Conservation (phyloP, 768 basidiomycete genomes). For the Lactarius quietus region DNA sequence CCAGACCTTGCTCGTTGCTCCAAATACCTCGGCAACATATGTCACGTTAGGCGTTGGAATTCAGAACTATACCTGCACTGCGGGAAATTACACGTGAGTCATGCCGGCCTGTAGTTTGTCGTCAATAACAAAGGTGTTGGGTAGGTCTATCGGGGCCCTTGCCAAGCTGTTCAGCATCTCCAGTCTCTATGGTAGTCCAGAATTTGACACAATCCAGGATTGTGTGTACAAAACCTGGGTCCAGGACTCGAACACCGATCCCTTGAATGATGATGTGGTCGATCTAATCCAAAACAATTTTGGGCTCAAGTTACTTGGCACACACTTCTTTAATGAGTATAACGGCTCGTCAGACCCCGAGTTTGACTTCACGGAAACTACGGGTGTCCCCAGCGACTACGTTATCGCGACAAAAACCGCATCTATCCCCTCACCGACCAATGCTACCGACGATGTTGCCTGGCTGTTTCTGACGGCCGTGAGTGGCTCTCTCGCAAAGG, state of each 20-base stretch:
- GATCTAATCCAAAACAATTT: background rate
- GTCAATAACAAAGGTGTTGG: background rate
- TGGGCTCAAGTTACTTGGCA: slow-evolving; percentile 3
- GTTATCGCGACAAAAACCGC: slow-evolving; percentile 11
- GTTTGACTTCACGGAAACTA: slow-evolving; percentile 17
- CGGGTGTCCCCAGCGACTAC: slow-evolving; percentile 13
- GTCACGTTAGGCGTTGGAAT: background rate
- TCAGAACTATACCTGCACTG: slow-evolving; percentile 17
- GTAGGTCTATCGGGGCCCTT: slow-evolving; percentile 19
- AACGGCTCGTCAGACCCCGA: background rate
- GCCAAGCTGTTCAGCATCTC: slow-evolving; percentile 22
- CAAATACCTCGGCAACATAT: background rate
- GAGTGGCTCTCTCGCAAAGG: slow-evolving; percentile 4
- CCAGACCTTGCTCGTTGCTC: background rate
- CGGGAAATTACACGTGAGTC: slow-evolving; percentile 16
- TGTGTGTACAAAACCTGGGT: slow-evolving; percentile 8
- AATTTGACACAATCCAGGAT: slow-evolving; percentile 5
- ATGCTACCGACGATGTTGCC: slow-evolving; percentile 6
- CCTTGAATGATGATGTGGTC: background rate
- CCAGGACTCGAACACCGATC: background rate
- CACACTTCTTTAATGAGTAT: slow-evolving; percentile 16
- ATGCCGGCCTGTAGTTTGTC: background rate
- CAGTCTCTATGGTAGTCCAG: background rate
- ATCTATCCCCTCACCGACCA: slow-evolving; percentile 7
- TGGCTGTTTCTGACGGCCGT: slow-evolving; percentile 13